Evolutionary conservation across 2,329 filamentous ascomycete genomes (phyloP).

Genomic region (Magnaporthales sp.): DNA sequence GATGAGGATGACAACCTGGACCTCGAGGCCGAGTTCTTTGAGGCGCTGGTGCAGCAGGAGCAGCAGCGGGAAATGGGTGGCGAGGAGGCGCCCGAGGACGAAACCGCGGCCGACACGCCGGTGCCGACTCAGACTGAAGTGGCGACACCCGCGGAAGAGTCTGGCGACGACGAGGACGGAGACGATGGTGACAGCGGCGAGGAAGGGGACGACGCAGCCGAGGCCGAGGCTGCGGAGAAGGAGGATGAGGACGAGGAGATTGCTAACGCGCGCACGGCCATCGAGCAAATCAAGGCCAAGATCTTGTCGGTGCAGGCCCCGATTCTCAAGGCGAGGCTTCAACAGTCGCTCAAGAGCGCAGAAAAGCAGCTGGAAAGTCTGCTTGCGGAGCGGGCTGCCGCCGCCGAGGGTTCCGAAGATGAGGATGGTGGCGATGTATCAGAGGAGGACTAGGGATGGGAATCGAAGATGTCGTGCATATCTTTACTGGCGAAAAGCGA

Average conservation of each 20-base stretch:
- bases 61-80: constrained; percentile 26
- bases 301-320: not conserved
- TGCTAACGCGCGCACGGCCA: constrained; percentile 12
- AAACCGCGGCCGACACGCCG: constrained; percentile 36
- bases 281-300: constrained; percentile 30
- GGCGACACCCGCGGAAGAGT: constrained; percentile 31
- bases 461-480: not conserved
- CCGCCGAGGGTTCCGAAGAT: constrained; percentile 35
- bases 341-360: not conserved
- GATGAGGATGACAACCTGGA: constrained; percentile 18
- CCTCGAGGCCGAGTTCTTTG: constrained; percentile 28
- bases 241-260: constrained; percentile 48
- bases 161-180: constrained; percentile 35
- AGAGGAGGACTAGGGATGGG: not conserved
- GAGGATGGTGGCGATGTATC: not conserved
- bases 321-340: not conserved
- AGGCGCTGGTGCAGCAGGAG: constrained; percentile 38
- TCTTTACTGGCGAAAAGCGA: not conserved
- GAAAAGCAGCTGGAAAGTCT: not conserved
- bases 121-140: constrained; percentile 27
- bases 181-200: constrained; percentile 45
- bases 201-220: constrained; percentile 45
- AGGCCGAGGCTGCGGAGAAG: constrained; percentile 38
- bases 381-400: constrained; percentile 9
- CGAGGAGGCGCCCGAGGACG: constrained; percentile 27